These are phyloP conservation scores for Aureobasidium sp. DNA, from an alignment of 2,329 filamentous ascomycete genomes.

Conservation along the genomic window DNA sequence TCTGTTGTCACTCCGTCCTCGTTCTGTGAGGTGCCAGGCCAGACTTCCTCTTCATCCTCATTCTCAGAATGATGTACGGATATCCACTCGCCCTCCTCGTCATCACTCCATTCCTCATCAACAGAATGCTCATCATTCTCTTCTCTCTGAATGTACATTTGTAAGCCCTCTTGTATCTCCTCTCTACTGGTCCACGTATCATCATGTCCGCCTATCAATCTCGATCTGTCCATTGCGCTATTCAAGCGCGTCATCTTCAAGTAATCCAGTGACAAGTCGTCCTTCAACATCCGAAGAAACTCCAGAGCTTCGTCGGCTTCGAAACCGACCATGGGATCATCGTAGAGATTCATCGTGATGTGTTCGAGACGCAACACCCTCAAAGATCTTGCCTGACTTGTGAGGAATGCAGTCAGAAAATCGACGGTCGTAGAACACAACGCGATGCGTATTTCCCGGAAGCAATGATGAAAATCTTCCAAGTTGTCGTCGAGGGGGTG, in stretches of 20 bases:
- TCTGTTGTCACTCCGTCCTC: neutral
- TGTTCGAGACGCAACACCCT: neutral
- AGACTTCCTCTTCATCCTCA: neutral
- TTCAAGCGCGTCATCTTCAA: neutral
- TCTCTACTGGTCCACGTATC: neutral
- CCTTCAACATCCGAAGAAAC: neutral
- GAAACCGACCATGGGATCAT: neutral
- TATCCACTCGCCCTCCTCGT: neutral
- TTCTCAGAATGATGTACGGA: neutral
- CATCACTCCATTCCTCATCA: neutral
- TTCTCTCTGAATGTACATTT: neutral
- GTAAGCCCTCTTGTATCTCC: neutral
- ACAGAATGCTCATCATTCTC: neutral
- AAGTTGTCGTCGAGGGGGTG: no score
- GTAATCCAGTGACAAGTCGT: neutral
- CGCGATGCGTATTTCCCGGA: neutral
- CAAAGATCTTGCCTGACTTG: neutral
- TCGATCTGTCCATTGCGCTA: neutral
- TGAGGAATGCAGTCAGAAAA: neutral
- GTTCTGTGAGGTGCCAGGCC: neutral
- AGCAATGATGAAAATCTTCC: neutral
- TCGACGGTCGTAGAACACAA: neutral
- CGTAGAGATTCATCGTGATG: neutral
- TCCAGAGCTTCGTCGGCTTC: neutral
- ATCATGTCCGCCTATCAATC: neutral